phyloP scores from a whole-genome alignment of 768 basidiomycete species.

The Saitozyma podzolica region DNA sequence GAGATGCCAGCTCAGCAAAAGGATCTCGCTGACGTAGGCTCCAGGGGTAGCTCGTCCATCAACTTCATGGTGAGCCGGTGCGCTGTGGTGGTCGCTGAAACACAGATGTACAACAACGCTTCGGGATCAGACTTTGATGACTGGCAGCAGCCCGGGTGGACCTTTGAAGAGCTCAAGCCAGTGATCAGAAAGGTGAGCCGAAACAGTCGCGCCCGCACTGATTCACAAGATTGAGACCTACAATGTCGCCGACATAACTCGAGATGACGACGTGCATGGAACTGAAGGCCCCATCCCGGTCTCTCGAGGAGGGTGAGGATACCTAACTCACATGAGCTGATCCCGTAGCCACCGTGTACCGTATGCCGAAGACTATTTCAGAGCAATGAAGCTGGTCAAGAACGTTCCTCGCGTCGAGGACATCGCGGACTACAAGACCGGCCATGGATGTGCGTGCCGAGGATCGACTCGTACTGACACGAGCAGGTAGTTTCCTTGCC shows the following conservation, averaged over 20 bases:
- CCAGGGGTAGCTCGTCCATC: slow-evolving; percentile 24
- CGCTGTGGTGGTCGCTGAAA: not conserved
- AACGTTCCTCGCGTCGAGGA: slow-evolving; percentile 7
- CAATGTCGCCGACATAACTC: not conserved
- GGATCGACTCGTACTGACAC: not conserved
- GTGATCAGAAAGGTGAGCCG: slow-evolving; percentile 19
- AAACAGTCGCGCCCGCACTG: too few species aligned
- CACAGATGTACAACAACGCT: slow-evolving; percentile 26
- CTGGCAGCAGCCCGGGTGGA: slow-evolving; percentile 30
- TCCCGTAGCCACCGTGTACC: slow-evolving; percentile 1
- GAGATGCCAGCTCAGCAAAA: not conserved
- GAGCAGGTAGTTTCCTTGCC: slow-evolving; percentile 8
- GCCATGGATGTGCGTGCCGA: slow-evolving; percentile 19
- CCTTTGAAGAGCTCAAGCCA: slow-evolving; percentile 17
- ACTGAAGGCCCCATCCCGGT: slow-evolving; percentile 13
- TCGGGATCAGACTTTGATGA: slow-evolving; percentile 29
- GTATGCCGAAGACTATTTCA: slow-evolving; percentile 6
- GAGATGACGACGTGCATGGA: slow-evolving; percentile 10
- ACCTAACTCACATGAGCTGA: not conserved
- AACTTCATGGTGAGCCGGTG: slow-evolving; percentile 15
- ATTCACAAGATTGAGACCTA: not conserved
- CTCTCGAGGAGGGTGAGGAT: slow-evolving; percentile 18
- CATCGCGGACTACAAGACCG: slow-evolving; percentile 16
- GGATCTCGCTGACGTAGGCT: not conserved
- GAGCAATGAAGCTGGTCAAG: slow-evolving; percentile 10